Percentiles rank a stretch among this genome's conserved stretches.
Evolutionary conservation across 2,329 filamentous ascomycete species (phyloP).

Genomic region (Sarocladium brachiariae): DNA sequence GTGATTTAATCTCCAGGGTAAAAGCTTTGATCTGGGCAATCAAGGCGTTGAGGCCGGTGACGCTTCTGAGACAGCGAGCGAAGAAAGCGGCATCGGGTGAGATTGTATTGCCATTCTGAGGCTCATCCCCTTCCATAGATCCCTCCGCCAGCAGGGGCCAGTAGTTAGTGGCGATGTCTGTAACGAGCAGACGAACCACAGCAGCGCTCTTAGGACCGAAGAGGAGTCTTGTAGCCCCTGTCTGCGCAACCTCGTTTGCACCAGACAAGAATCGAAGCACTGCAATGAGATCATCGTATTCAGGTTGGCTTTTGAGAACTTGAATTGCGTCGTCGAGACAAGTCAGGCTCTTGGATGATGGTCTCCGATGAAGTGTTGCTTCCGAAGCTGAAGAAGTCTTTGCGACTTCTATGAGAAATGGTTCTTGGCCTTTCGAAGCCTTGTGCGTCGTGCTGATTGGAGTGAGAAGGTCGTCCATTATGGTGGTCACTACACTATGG

Average conservation of each 20-base stretch:
- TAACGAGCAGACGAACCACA: conserved; percentile 68
- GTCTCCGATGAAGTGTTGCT: not conserved
- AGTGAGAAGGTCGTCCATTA: conserved; percentile 51
- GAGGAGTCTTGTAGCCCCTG: not conserved
- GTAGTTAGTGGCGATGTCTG: conserved; percentile 71
- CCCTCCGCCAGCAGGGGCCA: conserved; percentile 59
- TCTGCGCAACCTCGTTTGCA: conserved; percentile 11
- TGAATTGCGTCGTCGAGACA: conserved; percentile 48
- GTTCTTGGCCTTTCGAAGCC: conserved; percentile 26
- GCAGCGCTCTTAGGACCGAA: conserved; percentile 66
- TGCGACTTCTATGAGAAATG: conserved; percentile 31
- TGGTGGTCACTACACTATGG: conserved; percentile 9
- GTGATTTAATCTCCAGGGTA: conserved; percentile 41
- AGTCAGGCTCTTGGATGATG: conserved; percentile 16
- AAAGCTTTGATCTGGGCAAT: conserved; percentile 61
- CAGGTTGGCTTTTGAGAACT: conserved; percentile 54
- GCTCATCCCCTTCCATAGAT: conserved; percentile 14
- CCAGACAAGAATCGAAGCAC: conserved; percentile 46
- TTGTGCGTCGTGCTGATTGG: conserved; percentile 47
- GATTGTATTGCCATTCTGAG: not conserved
- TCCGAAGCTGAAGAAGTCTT: conserved; percentile 10
- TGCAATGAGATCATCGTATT: conserved; percentile 46
- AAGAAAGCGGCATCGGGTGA: conserved; percentile 35
- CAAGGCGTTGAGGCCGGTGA: conserved; percentile 72
- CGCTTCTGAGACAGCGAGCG: conserved; percentile 59